These are phyloP conservation scores for Phaeotremella fagi DNA, from an alignment of 768 basidiomycete genomes.

Conservation along the genomic window DNA sequence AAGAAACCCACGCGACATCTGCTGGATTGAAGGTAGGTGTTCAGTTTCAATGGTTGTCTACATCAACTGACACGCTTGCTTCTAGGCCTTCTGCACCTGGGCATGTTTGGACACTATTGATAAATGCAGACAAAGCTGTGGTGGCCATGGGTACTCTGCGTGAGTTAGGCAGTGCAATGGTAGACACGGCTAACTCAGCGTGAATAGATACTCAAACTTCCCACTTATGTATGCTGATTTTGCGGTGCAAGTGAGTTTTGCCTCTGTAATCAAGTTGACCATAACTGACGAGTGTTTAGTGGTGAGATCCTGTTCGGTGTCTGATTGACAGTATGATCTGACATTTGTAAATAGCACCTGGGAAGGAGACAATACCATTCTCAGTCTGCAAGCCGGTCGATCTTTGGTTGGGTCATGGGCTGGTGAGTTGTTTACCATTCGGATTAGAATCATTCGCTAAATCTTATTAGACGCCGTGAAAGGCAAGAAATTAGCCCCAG, in stretches of 20 bases:
- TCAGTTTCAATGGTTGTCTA: not conserved
- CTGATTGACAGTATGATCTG: slow-evolving; percentile 5
- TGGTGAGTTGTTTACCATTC: slow-evolving; percentile 20
- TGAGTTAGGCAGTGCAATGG: slow-evolving; percentile 19
- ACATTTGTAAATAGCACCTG: slow-evolving; percentile 49
- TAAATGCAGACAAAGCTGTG: slow-evolving; percentile 50
- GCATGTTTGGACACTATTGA: slow-evolving; percentile 52
- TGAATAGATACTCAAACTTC: slow-evolving; percentile 43
- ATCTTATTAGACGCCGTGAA: slow-evolving; percentile 41
- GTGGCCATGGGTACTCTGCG: slow-evolving; percentile 52
- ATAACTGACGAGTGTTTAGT: not conserved
- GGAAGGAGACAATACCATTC: slow-evolving; percentile 52
- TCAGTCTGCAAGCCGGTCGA: slow-evolving; percentile 48
- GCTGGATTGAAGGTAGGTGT: slow-evolving; percentile 49
- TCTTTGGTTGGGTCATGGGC: slow-evolving; percentile 46
- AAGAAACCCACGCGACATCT: slow-evolving; percentile 52
- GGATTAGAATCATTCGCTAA: slow-evolving; percentile 21
- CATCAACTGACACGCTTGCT: not conserved
- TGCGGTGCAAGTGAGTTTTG: slow-evolving; percentile 45
- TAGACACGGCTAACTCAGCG: not conserved
- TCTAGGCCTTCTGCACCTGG: slow-evolving; percentile 51
- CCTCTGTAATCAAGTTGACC: not conserved
- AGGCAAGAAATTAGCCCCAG: slow-evolving; percentile 48
- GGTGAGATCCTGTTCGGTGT: not conserved
- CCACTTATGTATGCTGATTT: slow-evolving; percentile 50